Conservation (phyloP, 768 basidiomycete genomes). For the Boletellus ananas region DNA sequence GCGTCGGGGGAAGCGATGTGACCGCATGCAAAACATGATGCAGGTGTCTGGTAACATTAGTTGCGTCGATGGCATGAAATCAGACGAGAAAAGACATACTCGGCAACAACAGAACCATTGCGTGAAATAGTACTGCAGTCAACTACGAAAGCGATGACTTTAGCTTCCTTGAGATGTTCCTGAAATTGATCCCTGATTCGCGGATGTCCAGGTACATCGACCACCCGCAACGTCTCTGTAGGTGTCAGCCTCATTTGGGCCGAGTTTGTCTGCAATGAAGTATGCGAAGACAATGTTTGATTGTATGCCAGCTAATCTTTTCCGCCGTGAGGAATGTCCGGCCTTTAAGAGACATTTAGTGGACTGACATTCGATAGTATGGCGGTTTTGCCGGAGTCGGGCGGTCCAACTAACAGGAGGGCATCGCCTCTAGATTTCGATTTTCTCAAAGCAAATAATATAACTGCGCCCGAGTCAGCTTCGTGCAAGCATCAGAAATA, state of each 20-base stretch:
- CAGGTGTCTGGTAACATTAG: constrained; percentile 51
- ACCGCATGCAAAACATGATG: constrained; percentile 69
- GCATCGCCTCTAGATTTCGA: constrained; percentile 49
- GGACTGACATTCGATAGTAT: constrained; percentile 63
- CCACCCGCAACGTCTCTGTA: constrained; percentile 46
- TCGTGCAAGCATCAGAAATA: background rate
- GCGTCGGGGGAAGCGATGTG: constrained; percentile 70
- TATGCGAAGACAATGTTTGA: constrained; percentile 63
- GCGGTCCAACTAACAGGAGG: constrained; percentile 72
- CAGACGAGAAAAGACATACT: constrained; percentile 48
- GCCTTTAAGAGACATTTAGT: background rate
- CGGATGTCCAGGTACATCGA: constrained; percentile 86
- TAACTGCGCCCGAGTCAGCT: constrained; percentile 37
- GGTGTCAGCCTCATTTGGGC: constrained; percentile 43
- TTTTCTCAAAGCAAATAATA: constrained; percentile 41
- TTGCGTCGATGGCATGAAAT: background rate
- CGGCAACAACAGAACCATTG: constrained; percentile 70
- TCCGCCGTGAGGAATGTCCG: constrained; percentile 8
- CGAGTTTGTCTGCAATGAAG: constrained; percentile 73
- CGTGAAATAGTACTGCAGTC: constrained; percentile 77
- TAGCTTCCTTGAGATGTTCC: constrained; percentile 60
- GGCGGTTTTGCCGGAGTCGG: constrained; percentile 79
- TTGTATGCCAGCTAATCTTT: constrained; percentile 57
- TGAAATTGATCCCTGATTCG: constrained; percentile 70
- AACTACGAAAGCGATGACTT: constrained; percentile 71